Percentiles rank a stretch among this genome's conserved stretches.
These are phyloP conservation scores for Yarrowia sp. DNA, from an alignment of 805 yeast genomes.

Conservation along the genomic window DNA sequence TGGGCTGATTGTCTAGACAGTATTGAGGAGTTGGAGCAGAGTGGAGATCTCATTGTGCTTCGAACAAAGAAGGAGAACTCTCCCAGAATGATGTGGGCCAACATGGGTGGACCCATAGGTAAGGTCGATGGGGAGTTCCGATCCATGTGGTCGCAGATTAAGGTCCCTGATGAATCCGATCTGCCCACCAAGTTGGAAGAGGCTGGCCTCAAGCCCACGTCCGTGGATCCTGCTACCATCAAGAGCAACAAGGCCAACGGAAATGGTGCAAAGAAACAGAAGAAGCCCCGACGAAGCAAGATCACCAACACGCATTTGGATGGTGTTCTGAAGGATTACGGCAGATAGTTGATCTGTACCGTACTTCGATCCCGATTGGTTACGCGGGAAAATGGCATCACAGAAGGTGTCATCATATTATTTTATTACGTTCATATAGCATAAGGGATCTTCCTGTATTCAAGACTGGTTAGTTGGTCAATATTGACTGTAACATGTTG, in stretches of 20 bases:
- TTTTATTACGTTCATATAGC: conserved; percentile 22
- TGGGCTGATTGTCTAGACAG: conserved; percentile 91
- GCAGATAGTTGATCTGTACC: conserved; percentile 24
- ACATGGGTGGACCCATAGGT: conserved; percentile 75
- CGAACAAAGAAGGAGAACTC: conserved; percentile 92
- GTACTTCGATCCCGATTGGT: too few relatives aligned
- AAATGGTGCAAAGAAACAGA: conserved; percentile 71
- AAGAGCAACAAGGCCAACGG: conserved; percentile 64
- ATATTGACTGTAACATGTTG: too few relatives aligned
- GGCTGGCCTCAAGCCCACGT: conserved; percentile 93
- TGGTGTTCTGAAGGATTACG: conserved; percentile 89
- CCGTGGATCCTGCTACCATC: conserved; percentile 95
- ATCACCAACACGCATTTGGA: conserved; percentile 96
- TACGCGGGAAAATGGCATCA: neutral
- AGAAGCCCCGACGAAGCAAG: conserved; percentile 91
- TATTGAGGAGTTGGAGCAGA: conserved; percentile 77
- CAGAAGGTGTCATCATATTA: conserved; percentile 2
- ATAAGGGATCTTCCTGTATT: conserved; percentile 9
- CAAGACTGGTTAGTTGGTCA: too few relatives aligned
- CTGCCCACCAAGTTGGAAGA: conserved; percentile 78
- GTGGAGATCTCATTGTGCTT: conserved; percentile 78
- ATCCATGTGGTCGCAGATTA: conserved; percentile 77
- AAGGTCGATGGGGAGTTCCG: conserved; percentile 82
- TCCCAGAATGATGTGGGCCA: conserved; percentile 93
- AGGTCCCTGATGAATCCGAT: conserved; percentile 81